These are phyloP conservation scores for Lactifluus echinatus DNA, from an alignment of 768 basidiomycete genomes.

Conservation along the genomic window DNA sequence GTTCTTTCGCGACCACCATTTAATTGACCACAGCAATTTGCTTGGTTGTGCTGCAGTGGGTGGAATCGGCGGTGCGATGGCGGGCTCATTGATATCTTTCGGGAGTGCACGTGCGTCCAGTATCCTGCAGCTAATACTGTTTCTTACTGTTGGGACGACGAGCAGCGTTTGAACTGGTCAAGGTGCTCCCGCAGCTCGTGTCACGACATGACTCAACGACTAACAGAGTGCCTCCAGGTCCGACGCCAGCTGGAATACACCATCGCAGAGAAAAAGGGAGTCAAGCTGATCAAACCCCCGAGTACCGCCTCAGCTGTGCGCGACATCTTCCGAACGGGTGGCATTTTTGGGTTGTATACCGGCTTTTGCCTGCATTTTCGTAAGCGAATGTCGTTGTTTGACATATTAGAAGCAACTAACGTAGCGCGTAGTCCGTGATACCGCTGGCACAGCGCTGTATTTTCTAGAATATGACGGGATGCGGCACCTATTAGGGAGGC, in stretches of 20 bases:
- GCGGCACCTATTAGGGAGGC: conserved; percentile 77
- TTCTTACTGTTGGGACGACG: conserved; percentile 17
- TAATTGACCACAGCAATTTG: conserved; percentile 49
- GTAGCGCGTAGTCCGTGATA: conserved; percentile 63
- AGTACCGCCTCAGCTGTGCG: conserved; percentile 69
- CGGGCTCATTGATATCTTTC: conserved; percentile 83
- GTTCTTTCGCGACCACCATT: conserved; percentile 48
- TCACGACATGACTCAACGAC: background rate
- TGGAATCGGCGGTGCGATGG: conserved; percentile 73
- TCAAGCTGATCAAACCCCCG: conserved; percentile 66
- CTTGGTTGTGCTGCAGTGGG: conserved; percentile 70
- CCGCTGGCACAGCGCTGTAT: conserved; percentile 81
- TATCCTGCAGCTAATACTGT: background rate
- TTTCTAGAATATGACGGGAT: conserved; percentile 92
- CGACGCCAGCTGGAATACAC: conserved; percentile 87
- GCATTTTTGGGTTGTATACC: conserved; percentile 62
- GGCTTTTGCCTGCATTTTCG: conserved; percentile 85
- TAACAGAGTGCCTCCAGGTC: conserved; percentile 40
- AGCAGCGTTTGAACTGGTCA: conserved; percentile 88
- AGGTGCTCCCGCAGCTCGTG: conserved; percentile 43
- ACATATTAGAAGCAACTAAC: conserved; percentile 1
- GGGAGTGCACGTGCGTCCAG: conserved; percentile 73
- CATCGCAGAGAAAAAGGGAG: conserved; percentile 74
- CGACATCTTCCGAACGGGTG: conserved; percentile 62
- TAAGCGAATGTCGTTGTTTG: conserved; percentile 29